These are phyloP conservation scores for Lagerstroemia speciosa DNA, from an alignment of 345 rosid genomes.

Conservation along the genomic window DNA sequence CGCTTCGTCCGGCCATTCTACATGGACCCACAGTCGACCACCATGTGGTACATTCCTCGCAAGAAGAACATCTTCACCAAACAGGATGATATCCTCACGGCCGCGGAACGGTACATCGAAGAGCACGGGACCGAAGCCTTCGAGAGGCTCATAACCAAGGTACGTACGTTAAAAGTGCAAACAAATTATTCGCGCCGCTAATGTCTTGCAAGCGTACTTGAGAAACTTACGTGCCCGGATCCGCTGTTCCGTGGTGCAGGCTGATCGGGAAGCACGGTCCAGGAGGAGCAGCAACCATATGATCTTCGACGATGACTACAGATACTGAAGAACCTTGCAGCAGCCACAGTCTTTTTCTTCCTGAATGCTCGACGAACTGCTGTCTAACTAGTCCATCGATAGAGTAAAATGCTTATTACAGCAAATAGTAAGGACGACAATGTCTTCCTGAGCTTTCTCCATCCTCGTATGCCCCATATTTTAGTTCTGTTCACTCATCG, in stretches of 20 bases:
- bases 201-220: no score
- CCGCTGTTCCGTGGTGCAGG: conserved; percentile 28
- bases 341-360: not conserved
- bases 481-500: no score
- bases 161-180: conserved; percentile 2
- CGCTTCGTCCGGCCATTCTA: conserved; percentile 66
- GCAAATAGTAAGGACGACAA: no score
- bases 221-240: not conserved
- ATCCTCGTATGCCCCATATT: no score
- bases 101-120: conserved; percentile 64
- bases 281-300: conserved; percentile 53
- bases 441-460: no score
- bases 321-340: conserved; percentile 28
- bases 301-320: conserved; percentile 78
- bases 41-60: conserved; percentile 70
- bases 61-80: conserved; percentile 44
- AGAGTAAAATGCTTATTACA: no score
- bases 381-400: not conserved
- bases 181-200: no score
- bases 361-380: not conserved
- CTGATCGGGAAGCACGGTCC: conserved; percentile 52
- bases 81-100: conserved; percentile 56
- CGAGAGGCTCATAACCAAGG: conserved; percentile 46
- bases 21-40: conserved; percentile 43
- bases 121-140: conserved; percentile 52